Base-by-base conservation (phyloP, 73 alveolate species). In the Tetrahymena borealis region DNA sequence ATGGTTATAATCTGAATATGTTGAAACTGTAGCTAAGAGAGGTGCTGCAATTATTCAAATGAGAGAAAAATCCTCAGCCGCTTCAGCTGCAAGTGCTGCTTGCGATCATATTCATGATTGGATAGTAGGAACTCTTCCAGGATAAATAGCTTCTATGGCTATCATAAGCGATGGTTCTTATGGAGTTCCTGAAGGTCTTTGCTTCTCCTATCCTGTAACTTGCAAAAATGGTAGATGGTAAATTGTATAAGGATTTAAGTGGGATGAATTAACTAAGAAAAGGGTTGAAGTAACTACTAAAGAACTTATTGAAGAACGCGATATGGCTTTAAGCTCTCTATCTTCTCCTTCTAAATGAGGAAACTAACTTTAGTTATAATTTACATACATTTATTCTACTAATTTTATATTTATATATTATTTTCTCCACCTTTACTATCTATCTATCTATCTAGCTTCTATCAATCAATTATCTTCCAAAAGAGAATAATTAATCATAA, bases 11-110 rank as follows among this genome's bases (percentile, higher is more conserved):
- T 94, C 78, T 0, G 97, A 95, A 39, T 98, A 97, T 95, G 95
- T 97, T 42, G 96, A 98, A 91, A 96, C 92, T 78, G 99, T 98
- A 6, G 98, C 97, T 91, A 98, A 96, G 94, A 92, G 99, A 91
- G 99, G 99, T n/a, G 99, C 98, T 41, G 99, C 97, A 60, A 96
- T 98, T 91, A 96, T 98, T 79, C 95, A 96, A 33, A 98, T 95
- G 18, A 97, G 97, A 94, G 97, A 98, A 33, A 95, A 96, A 43
- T 96, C 99, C 12, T 97, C 99, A 3, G 99, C 99, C 38, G 98
- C 99, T 31, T 94, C 98, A 38, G 99, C 99, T 36, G 99, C 99
- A 35, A 96, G 94, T 90, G 99, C 99, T 15, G 97, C 96, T 40
- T 94, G 98, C 78, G 98, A 98, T 92, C 99, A 96, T 96, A 94